Evolutionary conservation across 306 rosid genomes (phyloP).

Genomic region (Aeschynomene evenia): DNA sequence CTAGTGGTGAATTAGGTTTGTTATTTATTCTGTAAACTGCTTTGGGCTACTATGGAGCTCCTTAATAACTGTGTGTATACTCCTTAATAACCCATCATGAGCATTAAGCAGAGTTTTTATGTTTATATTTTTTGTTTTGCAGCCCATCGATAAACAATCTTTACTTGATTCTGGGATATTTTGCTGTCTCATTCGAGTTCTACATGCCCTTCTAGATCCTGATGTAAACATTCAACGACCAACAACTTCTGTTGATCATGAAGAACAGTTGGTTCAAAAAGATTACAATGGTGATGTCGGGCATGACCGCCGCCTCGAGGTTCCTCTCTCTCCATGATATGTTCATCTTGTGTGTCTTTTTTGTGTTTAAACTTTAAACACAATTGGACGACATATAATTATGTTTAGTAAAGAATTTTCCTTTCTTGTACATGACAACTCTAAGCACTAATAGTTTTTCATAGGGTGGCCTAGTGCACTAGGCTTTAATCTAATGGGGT

Average conservation of each 20-base stretch:
- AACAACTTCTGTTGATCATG: constrained; percentile 46
- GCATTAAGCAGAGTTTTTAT: constrained; percentile 20
- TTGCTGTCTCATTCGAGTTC: constrained; percentile 93
- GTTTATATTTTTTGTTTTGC: constrained; percentile 37
- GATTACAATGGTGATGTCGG: constrained; percentile 48
- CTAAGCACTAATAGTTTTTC: background rate
- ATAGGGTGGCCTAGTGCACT: background rate
- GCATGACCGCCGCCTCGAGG: constrained; percentile 81
- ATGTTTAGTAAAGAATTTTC: background rate
- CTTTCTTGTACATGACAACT: background rate
- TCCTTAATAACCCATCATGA: background rate
- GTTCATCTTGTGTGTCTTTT: constrained; percentile 16
- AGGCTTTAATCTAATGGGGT: no score
- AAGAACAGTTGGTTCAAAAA: constrained; percentile 44
- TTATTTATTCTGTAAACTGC: constrained; percentile 14
- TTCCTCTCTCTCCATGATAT: constrained; percentile 39
- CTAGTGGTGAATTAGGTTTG: background rate
- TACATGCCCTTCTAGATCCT: constrained; percentile 85
- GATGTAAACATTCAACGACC: constrained; percentile 53
- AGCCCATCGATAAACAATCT: constrained; percentile 97
- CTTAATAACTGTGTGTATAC: background rate
- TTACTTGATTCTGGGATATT: constrained; percentile 99
- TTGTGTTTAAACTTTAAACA: background rate
- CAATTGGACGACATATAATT: background rate
- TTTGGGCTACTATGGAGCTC: background rate